Percentiles rank a stretch among this genome's conserved stretches.
phyloP scores from a whole-genome alignment of 495 filamentous ascomycete species.

The Viridothelium virens region DNA sequence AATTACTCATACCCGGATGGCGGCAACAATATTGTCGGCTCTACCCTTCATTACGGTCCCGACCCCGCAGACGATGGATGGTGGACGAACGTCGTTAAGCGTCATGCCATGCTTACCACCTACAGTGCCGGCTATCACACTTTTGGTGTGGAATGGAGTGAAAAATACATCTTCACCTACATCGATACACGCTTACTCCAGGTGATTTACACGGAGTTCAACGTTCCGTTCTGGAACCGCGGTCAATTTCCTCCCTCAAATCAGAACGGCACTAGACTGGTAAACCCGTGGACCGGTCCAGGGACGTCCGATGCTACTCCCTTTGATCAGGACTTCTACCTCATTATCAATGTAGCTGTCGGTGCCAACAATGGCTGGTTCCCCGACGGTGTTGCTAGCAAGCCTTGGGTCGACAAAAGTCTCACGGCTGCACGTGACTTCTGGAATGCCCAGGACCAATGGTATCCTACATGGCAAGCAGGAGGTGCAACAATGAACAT shows the following conservation, averaged over 20 bases:
- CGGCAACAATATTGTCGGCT: slow-evolving; percentile 76
- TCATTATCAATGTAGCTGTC: slow-evolving; percentile 75
- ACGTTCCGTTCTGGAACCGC: slow-evolving; percentile 60
- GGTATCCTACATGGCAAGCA: slow-evolving; percentile 67
- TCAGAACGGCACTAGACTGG: slow-evolving; percentile 59
- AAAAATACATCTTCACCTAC: slow-evolving; percentile 84
- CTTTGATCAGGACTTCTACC: slow-evolving; percentile 74
- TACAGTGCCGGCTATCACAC: slow-evolving; percentile 61
- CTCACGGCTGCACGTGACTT: slow-evolving; percentile 63
- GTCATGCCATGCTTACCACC: slow-evolving; percentile 65
- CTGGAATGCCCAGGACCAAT: slow-evolving; percentile 56
- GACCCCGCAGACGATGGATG: slow-evolving; percentile 55
- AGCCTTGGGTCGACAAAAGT: slow-evolving; percentile 71
- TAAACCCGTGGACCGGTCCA: slow-evolving; percentile 61
- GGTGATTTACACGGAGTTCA: slow-evolving; percentile 71
- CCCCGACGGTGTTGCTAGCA: slow-evolving; percentile 56
- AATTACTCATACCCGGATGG: slow-evolving; percentile 65
- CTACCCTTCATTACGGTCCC: slow-evolving; percentile 74
- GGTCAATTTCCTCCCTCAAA: slow-evolving; percentile 65
- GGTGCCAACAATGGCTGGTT: slow-evolving; percentile 84
- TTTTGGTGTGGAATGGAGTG: slow-evolving; percentile 76
- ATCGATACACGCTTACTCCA: slow-evolving; percentile 71
- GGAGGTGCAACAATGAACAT: slow-evolving; percentile 62
- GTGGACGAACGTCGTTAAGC: slow-evolving; percentile 73
- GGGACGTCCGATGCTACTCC: slow-evolving; percentile 53